A percentile compares a stretch with the other conserved stretches of the same genome.
These are phyloP conservation scores for Ophiostoma tasmaniense DNA, from an alignment of 2,329 filamentous ascomycete species.

Conservation along the genomic window DNA sequence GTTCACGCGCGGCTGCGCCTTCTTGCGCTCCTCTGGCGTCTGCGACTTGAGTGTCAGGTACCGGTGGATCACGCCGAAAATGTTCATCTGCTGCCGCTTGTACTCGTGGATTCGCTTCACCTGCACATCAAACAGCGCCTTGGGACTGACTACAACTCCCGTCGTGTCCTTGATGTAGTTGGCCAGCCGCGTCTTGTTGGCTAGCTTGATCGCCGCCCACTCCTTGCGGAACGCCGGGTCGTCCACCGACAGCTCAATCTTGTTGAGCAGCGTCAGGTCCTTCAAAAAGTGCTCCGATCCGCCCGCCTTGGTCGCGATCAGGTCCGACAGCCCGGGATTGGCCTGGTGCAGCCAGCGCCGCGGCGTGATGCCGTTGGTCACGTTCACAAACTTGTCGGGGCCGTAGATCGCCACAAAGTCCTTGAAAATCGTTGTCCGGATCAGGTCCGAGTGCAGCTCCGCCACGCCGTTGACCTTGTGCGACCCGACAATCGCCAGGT, in stretches of 20 bases:
- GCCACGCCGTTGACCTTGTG: constrained; percentile 99
- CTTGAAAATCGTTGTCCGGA: constrained; percentile 99
- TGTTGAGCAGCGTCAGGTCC: constrained; percentile 77
- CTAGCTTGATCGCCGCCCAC: constrained; percentile 93
- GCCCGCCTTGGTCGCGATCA: constrained; percentile 85
- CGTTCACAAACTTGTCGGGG: constrained; percentile 95
- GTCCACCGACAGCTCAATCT: constrained; percentile 73
- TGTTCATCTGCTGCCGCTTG: constrained; percentile 98
- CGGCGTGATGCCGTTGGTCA: constrained; percentile 96
- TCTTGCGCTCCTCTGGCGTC: constrained; percentile 75
- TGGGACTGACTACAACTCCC: constrained; percentile 74
- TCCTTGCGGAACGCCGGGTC: constrained; percentile 88
- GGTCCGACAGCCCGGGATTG: constrained; percentile 81
- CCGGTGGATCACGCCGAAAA: constrained; percentile 93
- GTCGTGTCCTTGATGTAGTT: constrained; percentile 81
- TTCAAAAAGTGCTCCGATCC: constrained; percentile 71
- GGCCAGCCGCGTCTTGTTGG: constrained; percentile 88
- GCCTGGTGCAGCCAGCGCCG: constrained; percentile 95
- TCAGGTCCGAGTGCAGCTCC: constrained; percentile 92
- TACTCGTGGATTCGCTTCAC: constrained; percentile 99
- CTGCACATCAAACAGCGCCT: constrained; percentile 88
- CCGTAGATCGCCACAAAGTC: constrained; percentile 95
- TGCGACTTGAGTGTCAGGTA: constrained; percentile 85
- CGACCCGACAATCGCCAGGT: constrained; percentile 86
- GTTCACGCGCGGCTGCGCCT: constrained; percentile 76